Percentiles rank a stretch among this genome's conserved stretches.
Evolutionary conservation across 148 eudicot species (phyloP).

Genomic region (Tetragonia tetragonoides): DNA sequence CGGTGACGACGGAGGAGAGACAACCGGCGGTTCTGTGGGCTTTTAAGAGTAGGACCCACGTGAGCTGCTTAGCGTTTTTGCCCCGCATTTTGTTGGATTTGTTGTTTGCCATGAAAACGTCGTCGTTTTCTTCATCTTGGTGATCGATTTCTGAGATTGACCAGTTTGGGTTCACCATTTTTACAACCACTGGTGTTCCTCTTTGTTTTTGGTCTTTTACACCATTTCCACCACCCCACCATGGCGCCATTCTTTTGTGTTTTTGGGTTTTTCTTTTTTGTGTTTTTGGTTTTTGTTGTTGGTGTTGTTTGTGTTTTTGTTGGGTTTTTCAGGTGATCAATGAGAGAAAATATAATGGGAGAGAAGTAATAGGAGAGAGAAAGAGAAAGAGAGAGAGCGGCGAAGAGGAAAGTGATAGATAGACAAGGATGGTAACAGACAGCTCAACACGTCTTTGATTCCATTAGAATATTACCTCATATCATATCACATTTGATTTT

Average conservation of each 20-base stretch:
- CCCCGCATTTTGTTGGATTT: slow-evolving; percentile 36
- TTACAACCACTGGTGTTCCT: slow-evolving; percentile 87
- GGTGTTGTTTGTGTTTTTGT: neutral
- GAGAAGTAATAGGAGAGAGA: neutral
- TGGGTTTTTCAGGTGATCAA: neutral
- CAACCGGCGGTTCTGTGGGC: slow-evolving; percentile 91
- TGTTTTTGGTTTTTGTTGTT: neutral
- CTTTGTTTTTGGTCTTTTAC: slow-evolving; percentile 43
- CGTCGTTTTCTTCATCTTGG: slow-evolving; percentile 20
- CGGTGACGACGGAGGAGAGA: slow-evolving; percentile 53
- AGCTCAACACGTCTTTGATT: slow-evolving; percentile 39
- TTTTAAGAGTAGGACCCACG: slow-evolving; percentile 77
- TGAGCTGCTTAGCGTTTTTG: slow-evolving; percentile 79
- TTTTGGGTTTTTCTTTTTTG: neutral
- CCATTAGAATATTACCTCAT: neutral
- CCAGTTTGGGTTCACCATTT: slow-evolving; percentile 96
- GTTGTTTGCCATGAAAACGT: neutral
- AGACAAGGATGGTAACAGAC: slow-evolving; percentile 27
- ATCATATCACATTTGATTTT: too few relatives aligned
- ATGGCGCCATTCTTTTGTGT: slow-evolving; percentile 47
- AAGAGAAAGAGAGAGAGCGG: slow-evolving; percentile 14
- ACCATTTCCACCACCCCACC: slow-evolving; percentile 50
- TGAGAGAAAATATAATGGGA: neutral
- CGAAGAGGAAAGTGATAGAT: slow-evolving; percentile 23
- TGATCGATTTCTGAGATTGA: slow-evolving; percentile 69